A percentile compares a stretch with the other conserved stretches of the same genome.
Conservation (phyloP, 192 early-diverging fungal genomes). For the Entomortierella parvispora region DNA sequence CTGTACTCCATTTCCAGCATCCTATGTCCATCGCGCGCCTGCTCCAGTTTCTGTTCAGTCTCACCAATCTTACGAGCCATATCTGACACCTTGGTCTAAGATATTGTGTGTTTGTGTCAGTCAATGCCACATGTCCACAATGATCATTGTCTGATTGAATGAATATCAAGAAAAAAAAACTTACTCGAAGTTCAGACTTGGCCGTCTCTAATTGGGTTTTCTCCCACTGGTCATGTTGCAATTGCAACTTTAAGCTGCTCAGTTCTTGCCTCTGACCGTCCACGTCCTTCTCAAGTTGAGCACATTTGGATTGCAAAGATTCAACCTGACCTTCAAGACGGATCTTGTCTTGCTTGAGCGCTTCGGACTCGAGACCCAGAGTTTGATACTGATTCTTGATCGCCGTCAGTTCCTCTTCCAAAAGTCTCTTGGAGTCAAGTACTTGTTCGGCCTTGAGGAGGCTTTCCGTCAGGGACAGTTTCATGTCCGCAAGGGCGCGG, state of each 20-base stretch:
- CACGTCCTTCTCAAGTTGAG: neutral
- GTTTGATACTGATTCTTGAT: neutral
- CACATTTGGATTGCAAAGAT: neutral
- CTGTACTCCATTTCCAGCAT: slow-evolving; percentile 29
- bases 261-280: slow-evolving; percentile 13
- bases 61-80: slow-evolving; percentile 35
- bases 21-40: slow-evolving; percentile 17
- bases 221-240: slow-evolving; percentile 38
- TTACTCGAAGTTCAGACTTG: slow-evolving; percentile 22
- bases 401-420: slow-evolving; percentile 12
- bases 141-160: too few relatives aligned
- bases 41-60: slow-evolving; percentile 39
- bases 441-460: slow-evolving; percentile 9
- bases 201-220: slow-evolving; percentile 20
- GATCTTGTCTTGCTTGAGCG: slow-evolving; percentile 1
- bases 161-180: too few relatives aligned
- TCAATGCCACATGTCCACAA: too few relatives aligned
- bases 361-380: neutral
- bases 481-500: slow-evolving; percentile 8
- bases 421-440: slow-evolving; percentile 5
- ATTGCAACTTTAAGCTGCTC: slow-evolving; percentile 6
- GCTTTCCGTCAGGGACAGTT: slow-evolving; percentile 7
- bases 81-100: slow-evolving; percentile 24
- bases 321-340: neutral
- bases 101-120: too few relatives aligned